phyloP scores from a whole-genome alignment of 257 asterid genomes.

The Prunella vulgaris region DNA sequence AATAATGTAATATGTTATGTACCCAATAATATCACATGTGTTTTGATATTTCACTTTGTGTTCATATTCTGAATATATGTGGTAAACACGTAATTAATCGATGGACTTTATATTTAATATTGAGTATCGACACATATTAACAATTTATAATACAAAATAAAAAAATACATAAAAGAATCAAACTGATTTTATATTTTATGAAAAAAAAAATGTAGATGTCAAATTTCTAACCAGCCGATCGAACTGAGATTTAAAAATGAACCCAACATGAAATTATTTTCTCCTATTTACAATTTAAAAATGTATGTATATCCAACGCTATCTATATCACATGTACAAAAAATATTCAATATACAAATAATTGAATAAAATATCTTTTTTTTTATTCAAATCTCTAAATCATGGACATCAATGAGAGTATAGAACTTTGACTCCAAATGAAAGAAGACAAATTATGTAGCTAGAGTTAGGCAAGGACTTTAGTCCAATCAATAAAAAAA shows the following conservation, averaged over 20 bases:
- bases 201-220: too few relatives aligned
- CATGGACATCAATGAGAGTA: neutral
- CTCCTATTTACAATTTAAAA: neutral
- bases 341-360: neutral
- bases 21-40: too few relatives aligned
- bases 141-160: too few relatives aligned
- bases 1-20: too few relatives aligned
- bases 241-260: neutral
- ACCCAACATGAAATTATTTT: neutral
- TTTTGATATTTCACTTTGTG: too few relatives aligned
- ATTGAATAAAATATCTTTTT: neutral
- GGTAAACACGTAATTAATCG: too few relatives aligned
- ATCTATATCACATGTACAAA: neutral
- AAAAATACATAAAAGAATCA: too few relatives aligned
- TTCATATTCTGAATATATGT: too few relatives aligned
- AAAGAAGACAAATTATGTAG: slow-evolving; percentile 22
- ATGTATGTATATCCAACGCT: neutral
- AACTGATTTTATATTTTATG: too few relatives aligned
- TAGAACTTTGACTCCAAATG: slow-evolving; percentile 22
- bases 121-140: too few relatives aligned
- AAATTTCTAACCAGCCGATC: neutral
- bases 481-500: slow-evolving; percentile 22
- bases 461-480: slow-evolving; percentile 36
- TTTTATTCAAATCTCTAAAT: neutral
- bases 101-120: too few relatives aligned